Base-by-base conservation (phyloP, 2,329 filamentous ascomycete genomes). In the Fusarium zealandicum region DNA sequence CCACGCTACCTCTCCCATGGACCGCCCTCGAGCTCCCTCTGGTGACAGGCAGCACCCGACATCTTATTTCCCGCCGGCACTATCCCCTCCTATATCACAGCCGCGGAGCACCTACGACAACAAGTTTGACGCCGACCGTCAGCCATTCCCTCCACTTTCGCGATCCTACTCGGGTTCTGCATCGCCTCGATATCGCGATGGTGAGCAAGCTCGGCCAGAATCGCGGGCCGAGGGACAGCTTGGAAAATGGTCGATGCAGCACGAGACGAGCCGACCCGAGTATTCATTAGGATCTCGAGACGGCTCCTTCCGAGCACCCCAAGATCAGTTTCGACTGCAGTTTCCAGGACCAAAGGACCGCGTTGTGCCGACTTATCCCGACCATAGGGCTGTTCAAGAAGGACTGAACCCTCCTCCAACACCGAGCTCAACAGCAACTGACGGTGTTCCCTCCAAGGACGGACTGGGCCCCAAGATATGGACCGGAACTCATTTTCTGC, bases 401-500 rank as follows among this genome's bases (percentile, higher is more conserved):
- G 59, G 55, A 13, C 51, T 63, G 16, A 70, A 69, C 48, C 69
- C 67, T 17, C 66, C 69, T 8, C 59, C 68, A 30, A 70, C 69
- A 58, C 69, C 70, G 9, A 70, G 67, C 40, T 68, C 66, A 4
- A 59, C 67, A 2, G 49, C 61, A 6, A 73, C 76, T 1, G 82
- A 84, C 41, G 76, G 75, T 2, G 63, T 77, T 9, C 74, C 79
- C 1, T 75, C 77, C 12, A 87, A 86, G 70, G 84, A 88, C 67
- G 82, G 81, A 1, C 73, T 88, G 12, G 85, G 85, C 0, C 85
- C 86, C 11, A 88, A 87, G 75, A 88, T 88, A 54, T 88, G 86
- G 86, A 88, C 85, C 1, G 86, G 86, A 20, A 85, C 82, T 3
- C 84, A 88, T 53, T 88, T 88, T 61, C 72, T 89, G 48, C 86